Conservation (phyloP, 345 rosid species). For the Eucalyptus brandiana region DNA sequence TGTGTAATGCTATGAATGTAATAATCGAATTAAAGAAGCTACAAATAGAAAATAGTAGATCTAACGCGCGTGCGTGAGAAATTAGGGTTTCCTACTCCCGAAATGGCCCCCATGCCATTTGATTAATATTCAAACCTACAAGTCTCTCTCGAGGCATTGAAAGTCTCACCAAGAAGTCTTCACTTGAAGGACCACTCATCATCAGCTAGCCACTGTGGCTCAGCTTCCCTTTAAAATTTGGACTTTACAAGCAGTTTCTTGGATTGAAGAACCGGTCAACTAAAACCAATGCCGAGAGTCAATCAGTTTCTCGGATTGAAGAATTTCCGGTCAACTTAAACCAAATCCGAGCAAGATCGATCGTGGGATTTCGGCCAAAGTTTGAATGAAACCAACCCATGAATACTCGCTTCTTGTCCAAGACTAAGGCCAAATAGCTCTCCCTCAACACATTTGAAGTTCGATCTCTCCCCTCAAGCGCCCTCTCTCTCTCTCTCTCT, state of each 20-base stretch:
- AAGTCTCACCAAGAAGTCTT: conserved; percentile 1
- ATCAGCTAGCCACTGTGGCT: background rate
- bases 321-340: background rate
- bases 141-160: background rate
- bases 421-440: background rate
- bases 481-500: background rate
- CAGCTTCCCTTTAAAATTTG: background rate
- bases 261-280: background rate
- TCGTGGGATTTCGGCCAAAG: background rate
- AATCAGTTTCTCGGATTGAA: background rate
- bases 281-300: background rate
- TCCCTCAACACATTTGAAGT: background rate
- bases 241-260: background rate
- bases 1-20: background rate
- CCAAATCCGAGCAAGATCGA: background rate
- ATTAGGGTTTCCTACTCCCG: background rate
- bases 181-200: background rate
- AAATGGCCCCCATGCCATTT: background rate
- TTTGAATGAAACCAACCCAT: background rate
- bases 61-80: background rate
- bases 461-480: background rate
- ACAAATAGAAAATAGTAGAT: background rate
- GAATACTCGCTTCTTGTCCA: background rate
- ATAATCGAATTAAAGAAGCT: background rate
- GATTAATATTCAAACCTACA: background rate